Conservation (phyloP, 2,329 filamentous ascomycete species). For the Phyllosticta citribraziliensis region DNA sequence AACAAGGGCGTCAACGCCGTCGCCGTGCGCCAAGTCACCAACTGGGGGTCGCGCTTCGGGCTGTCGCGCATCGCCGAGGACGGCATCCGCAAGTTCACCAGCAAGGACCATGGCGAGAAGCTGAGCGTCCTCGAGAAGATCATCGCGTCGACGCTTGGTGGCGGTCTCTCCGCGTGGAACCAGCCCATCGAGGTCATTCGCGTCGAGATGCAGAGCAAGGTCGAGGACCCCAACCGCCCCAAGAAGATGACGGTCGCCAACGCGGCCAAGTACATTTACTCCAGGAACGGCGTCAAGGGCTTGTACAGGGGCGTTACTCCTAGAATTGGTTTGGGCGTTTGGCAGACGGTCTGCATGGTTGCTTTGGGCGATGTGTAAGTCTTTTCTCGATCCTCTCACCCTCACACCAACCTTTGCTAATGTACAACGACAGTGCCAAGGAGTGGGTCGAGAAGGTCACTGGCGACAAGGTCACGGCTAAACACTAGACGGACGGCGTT, state of each 20-base stretch:
- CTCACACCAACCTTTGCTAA: not conserved
- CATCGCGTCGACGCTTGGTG: conserved; percentile 72
- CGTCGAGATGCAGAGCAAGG: conserved; percentile 99
- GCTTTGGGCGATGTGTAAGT: conserved; percentile 92
- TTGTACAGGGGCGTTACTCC: conserved; percentile 93
- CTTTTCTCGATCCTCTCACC: not conserved
- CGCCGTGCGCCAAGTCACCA: conserved; percentile 97
- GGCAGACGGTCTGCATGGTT: conserved; percentile 99
- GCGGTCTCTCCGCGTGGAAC: conserved; percentile 96
- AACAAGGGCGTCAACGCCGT: conserved; percentile 99
- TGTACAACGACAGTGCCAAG: conserved; percentile 43
- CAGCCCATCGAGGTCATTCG: conserved; percentile 99
- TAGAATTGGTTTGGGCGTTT: conserved; percentile 88
- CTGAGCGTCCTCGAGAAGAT: conserved; percentile 80
- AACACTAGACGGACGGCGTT: conserved; percentile 42
- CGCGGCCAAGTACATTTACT: conserved; percentile 75
- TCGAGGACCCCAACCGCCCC: conserved; percentile 89
- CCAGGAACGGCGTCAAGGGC: conserved; percentile 76
- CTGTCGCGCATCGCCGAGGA: conserved; percentile 84
- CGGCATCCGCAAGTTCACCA: conserved; percentile 67
- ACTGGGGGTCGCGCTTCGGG: conserved; percentile 96
- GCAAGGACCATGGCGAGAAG: conserved; percentile 72
- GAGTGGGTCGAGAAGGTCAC: conserved; percentile 56
- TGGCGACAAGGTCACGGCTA: conserved; percentile 53
- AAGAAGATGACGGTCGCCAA: conserved; percentile 98